These are phyloP conservation scores for Tolypocladium album DNA, from an alignment of 2,329 filamentous ascomycete species.

Conservation along the genomic window DNA sequence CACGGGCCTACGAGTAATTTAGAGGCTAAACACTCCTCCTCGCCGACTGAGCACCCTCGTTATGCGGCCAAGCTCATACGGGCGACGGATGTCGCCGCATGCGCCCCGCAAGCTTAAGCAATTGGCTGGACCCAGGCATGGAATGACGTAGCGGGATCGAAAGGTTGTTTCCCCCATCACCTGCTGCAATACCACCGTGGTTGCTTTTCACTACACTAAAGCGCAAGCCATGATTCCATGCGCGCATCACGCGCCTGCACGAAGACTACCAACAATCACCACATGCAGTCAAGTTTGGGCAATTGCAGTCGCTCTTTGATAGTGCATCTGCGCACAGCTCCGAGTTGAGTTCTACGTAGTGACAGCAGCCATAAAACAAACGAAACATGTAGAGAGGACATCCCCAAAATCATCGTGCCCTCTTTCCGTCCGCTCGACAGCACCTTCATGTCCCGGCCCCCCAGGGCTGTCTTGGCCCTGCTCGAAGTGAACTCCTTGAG, in stretches of 20 bases:
- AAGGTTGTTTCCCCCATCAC: not conserved
- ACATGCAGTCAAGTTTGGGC: not conserved
- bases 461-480: not conserved
- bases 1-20: no score
- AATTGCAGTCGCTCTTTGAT: not conserved
- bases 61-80: not conserved
- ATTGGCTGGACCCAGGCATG: not conserved
- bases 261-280: not conserved
- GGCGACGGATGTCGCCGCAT: not conserved
- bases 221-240: not conserved
- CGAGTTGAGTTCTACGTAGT: not conserved
- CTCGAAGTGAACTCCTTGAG: conserved; percentile 1
- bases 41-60: not conserved
- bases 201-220: not conserved
- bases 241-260: not conserved
- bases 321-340: not conserved
- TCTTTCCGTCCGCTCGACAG: not conserved
- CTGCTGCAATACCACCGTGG: not conserved
- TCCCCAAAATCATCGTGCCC: not conserved
- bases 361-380: not conserved
- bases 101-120: not conserved
- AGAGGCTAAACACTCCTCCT: not conserved
- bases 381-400: not conserved
- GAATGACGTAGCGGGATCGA: not conserved
- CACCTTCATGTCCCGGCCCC: not conserved